Evolutionary conservation across 1,284 basidiomycete genomes (phyloP), one percentile per base, ranked within the genome.

Genomic region (Fistulina hepatica): DNA sequence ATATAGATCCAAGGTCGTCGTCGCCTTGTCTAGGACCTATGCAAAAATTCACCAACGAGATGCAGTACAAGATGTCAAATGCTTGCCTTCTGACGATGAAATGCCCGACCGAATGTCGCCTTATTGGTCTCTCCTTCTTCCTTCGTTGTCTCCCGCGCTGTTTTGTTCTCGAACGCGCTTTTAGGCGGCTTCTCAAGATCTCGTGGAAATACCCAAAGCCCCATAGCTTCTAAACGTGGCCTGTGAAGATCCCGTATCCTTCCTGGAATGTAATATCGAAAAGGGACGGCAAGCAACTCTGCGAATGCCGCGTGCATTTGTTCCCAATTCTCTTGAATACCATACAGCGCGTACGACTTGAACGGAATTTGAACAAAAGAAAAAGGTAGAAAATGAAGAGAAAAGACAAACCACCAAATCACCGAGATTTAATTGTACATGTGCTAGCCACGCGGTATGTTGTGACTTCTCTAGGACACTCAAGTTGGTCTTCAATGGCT

Each of bases 201-300:
- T n/a, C n/a, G n/a, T n/a, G n/a, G n/a, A n/a, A n/a, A n/a, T n/a
- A n/a, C n/a, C 81, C 83, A 85, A 13, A 85, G 54, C 9, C 73
- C 78, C 16, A 66, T 66, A 4, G 67, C 65, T 50, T 80, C 71
- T 16, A 88, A 58, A 7, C 80, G 68, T 4, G 68, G 61, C 42
- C 58, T 64, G 45, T 77, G 69, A 7, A 64, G 54, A 20, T 68
- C 61, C 20, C 81, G 69, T 31, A 86, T 66, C 12, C 81, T 69
- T 6, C 55, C 52, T 0, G 82, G 77, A 2, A 83, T 68, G 48
- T 79, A 88, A 52, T 83, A 85, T 5, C 72, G 67, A 46, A 81
- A 78, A 1, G 81, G 83, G 3, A 79, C 42, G 11, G 74, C 66
- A 39, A 82, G 71, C 45, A 75, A 56, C 10, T 68, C 64, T 1